Conservation (phyloP, 164 flowering plant species). For the Cinnamomum micranthum region DNA sequence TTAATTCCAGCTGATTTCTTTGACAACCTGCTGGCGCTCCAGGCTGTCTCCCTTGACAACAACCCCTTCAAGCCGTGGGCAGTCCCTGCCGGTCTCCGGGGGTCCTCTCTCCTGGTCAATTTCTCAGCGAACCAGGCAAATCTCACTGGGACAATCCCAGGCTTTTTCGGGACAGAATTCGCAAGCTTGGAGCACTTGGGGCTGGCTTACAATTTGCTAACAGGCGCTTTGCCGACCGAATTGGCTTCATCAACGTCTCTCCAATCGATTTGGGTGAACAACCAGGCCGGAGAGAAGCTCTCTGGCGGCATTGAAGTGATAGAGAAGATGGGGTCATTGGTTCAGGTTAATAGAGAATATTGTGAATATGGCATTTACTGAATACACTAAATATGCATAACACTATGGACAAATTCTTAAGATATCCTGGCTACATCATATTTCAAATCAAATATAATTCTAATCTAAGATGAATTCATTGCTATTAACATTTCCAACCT, state of each 20-base stretch:
- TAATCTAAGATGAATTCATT: too few species aligned
- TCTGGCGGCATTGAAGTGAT: slow-evolving; percentile 60
- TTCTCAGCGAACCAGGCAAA: slow-evolving; percentile 86
- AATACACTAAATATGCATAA: too few species aligned
- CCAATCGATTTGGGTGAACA: slow-evolving; percentile 84
- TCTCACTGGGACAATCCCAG: slow-evolving; percentile 58
- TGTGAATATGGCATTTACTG: too few species aligned
- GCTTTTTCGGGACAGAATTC: slow-evolving; percentile 46
- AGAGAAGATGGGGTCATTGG: slow-evolving; percentile 66
- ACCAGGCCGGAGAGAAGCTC: slow-evolving; percentile 50
- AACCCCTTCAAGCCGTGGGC: slow-evolving; percentile 59
- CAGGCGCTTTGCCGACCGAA: slow-evolving; percentile 60
- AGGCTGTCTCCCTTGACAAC: slow-evolving; percentile 31
- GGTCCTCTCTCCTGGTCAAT: slow-evolving; percentile 55
- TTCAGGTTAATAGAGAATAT: not conserved
- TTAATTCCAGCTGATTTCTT: slow-evolving; percentile 69
- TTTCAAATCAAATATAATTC: too few species aligned
- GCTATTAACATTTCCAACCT: too few species aligned
- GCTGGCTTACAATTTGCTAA: slow-evolving; percentile 56
- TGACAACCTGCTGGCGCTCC: slow-evolving; percentile 44
- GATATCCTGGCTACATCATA: too few species aligned
- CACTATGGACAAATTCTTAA: too few species aligned
- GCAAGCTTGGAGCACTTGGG: slow-evolving; percentile 57
- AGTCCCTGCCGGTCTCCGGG: slow-evolving; percentile 52
- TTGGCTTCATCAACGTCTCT: slow-evolving; percentile 47